Conservation (phyloP, 2,329 filamentous ascomycete genomes). For the Ophiostoma fasciatum region DNA sequence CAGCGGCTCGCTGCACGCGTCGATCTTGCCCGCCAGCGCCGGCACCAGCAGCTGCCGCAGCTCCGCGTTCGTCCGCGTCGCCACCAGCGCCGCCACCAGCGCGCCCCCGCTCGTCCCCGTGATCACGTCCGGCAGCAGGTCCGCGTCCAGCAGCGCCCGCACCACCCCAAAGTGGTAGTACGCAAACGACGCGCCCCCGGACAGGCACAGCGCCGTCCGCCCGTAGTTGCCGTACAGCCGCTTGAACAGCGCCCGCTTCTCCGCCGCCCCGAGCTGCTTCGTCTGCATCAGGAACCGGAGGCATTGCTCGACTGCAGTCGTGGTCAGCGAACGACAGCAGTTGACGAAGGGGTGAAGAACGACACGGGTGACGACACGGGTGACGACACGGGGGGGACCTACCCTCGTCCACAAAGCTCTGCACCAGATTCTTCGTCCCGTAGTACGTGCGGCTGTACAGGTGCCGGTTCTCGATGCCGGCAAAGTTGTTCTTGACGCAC, state of each 20-base stretch:
- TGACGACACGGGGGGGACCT: constrained; percentile 3
- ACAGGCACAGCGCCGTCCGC: constrained; percentile 81
- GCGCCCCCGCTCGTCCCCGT: constrained; percentile 93
- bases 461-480: constrained; percentile 80
- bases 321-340: no score
- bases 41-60: constrained; percentile 74
- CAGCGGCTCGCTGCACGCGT: constrained; percentile 66
- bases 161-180: constrained; percentile 95
- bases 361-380: no score
- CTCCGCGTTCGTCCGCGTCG: constrained; percentile 84
- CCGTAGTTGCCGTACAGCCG: constrained; percentile 83
- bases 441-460: constrained; percentile 98
- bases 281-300: constrained; percentile 56
- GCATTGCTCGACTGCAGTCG: constrained; percentile 42
- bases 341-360: no score
- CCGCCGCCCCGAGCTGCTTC: constrained; percentile 49
- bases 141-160: constrained; percentile 74
- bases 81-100: constrained; percentile 71
- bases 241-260: constrained; percentile 73
- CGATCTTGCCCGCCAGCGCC: constrained; percentile 71
- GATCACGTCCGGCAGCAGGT: constrained; percentile 80
- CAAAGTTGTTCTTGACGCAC: constrained; percentile 96
- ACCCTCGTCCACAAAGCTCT: constrained; percentile 79
- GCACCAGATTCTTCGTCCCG: constrained; percentile 88
- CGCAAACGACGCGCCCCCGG: constrained; percentile 84